These are phyloP conservation scores for Acer campestre DNA, from an alignment of 345 rosid genomes.

Conservation along the genomic window DNA sequence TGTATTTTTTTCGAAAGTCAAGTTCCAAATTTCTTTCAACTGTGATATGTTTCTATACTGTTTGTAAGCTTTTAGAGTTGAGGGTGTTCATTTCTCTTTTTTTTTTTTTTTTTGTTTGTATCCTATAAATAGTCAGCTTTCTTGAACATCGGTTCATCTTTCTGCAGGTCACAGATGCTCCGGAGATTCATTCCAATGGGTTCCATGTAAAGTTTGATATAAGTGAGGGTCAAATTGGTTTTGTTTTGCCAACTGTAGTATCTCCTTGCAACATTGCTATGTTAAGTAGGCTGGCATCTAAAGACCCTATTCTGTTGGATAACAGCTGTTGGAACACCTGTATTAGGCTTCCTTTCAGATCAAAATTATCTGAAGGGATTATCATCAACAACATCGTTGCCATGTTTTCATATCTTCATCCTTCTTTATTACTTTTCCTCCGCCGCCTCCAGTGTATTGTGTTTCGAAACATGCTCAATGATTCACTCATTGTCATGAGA, in stretches of 20 bases:
- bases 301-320: constrained; percentile 38
- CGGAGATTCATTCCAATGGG: constrained; percentile 98
- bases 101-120: neutral
- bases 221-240: constrained; percentile 91
- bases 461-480: constrained; percentile 65
- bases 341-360: constrained; percentile 84
- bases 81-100: neutral
- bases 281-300: constrained; percentile 47
- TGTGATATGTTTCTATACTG: neutral
- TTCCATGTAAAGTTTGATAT: constrained; percentile 90
- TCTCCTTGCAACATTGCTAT: constrained; percentile 69
- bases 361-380: constrained; percentile 54
- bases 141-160: constrained; percentile 10
- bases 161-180: constrained; percentile 89
- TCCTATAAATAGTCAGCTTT: constrained; percentile 17
- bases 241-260: constrained; percentile 79
- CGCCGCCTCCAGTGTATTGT: constrained; percentile 77
- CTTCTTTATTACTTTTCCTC: constrained; percentile 87
- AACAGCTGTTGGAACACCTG: constrained; percentile 77
- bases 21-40: neutral
- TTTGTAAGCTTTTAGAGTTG: neutral
- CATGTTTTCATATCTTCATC: constrained; percentile 92
- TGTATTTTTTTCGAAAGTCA: neutral
- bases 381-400: constrained; percentile 49
- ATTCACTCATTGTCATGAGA: constrained; percentile 70